phyloP scores from a whole-genome alignment of 305 asterid genomes.

The Salvia sclarea region DNA sequence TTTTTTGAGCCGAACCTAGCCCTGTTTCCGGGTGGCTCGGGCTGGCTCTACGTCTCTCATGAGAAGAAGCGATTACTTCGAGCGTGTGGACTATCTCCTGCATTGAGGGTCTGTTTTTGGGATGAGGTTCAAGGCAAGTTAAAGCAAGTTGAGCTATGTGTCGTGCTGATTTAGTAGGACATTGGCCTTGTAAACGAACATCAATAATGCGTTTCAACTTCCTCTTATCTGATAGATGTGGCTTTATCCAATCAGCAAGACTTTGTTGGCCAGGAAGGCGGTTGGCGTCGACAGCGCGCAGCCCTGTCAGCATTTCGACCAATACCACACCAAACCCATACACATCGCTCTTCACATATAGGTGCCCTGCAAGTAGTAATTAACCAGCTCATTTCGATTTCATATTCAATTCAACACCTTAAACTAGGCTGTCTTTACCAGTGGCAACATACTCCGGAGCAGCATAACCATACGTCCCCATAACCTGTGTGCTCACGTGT shows the following conservation, averaged over 20 bases:
- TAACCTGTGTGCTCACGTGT: slow-evolving; percentile 52
- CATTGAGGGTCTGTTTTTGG: too few relatives aligned
- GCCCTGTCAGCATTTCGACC: slow-evolving; percentile 55
- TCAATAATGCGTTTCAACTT: slow-evolving; percentile 35
- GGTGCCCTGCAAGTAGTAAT: slow-evolving; percentile 49
- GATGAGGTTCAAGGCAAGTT: too few relatives aligned
- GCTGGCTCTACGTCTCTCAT: too few relatives aligned
- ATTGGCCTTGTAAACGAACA: too few relatives aligned
- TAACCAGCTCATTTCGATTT: background rate
- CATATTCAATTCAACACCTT: background rate
- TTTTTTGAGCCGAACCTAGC: too few relatives aligned
- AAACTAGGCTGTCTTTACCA: slow-evolving; percentile 32
- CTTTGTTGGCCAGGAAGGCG: slow-evolving; percentile 47
- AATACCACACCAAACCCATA: slow-evolving; percentile 60
- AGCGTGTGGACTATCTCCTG: too few relatives aligned
- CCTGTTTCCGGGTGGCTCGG: too few relatives aligned
- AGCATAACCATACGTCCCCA: slow-evolving; percentile 56
- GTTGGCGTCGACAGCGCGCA: slow-evolving; percentile 42
- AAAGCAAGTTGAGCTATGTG: too few relatives aligned
- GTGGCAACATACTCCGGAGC: slow-evolving; percentile 60
- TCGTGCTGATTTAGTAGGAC: too few relatives aligned
- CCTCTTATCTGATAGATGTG: slow-evolving; percentile 44
- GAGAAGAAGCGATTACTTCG: too few relatives aligned
- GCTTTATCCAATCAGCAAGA: slow-evolving; percentile 55
- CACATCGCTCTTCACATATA: slow-evolving; percentile 57